Base-by-base conservation (phyloP, 2,329 filamentous ascomycete genomes). In the Pestalotiopsis sp. region DNA sequence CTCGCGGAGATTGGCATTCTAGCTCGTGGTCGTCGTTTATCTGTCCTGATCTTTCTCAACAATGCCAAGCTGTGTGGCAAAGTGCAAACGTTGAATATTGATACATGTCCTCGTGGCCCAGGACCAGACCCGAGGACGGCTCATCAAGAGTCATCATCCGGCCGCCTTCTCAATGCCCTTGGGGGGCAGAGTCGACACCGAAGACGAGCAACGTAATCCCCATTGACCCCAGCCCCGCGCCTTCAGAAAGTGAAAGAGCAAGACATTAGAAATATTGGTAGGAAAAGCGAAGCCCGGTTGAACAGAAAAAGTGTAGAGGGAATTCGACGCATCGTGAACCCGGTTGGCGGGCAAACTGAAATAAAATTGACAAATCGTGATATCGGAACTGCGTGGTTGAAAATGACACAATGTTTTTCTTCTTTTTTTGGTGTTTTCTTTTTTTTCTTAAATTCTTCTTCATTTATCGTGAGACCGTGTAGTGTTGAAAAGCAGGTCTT, bases 181-280 rank as follows among this genome's bases (percentile, higher is more conserved):
- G 45, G 17, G 14, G 17, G 9, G 20, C 9, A 52, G 45, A 11
- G 14, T 52, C 17, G 59, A n/a, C n/a, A 39, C 31, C 59, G 59
- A 20, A 62, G 17, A n/a, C 45, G 17, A 52, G 59, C 36, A 62
- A 62, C 59, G 59, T 62, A 62, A 66, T 66, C 56, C 64, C 64
- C 64, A 60, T n/a, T 38, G 56, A 66, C 52, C 64, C 64, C 64
- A 45, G 31, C 64, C 64, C 31, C 52, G 64, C 45, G 45, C 64
- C 64, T 27, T 59, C 56, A 17, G 38, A n/a, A 23, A n/a, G 56
- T 66, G 27, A 23, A 41, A 49, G 56, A 66, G 27, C 36, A 49
- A 66, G 56, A 60, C 38, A 60, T 41, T 60, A 66, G 38, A 41
- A 31, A 59, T 45, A 23, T 17, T 17, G 36, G 31, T 27, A 23